Base-by-base conservation (phyloP, 2,329 filamentous ascomycete species). In the Torrubiellomyces zombiae region DNA sequence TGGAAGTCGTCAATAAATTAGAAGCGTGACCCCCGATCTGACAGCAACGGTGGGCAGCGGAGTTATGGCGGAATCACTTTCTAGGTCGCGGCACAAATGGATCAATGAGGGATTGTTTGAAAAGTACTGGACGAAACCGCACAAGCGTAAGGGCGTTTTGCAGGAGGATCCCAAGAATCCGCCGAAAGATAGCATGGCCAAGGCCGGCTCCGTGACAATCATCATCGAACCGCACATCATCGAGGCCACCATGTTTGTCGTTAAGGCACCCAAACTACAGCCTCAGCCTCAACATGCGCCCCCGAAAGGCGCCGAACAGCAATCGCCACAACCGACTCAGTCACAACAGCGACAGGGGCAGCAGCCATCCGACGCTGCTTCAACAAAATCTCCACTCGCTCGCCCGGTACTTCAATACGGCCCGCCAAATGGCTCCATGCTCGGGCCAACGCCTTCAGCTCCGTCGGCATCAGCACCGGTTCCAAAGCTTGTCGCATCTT, bases 151-250 rank as follows among this genome's bases (percentile, higher is more conserved):
- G 45, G 70, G 73, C 21, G 63, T 67, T 3, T 47, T 70, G 14
- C 61, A 64, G 27, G 72, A 75, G 37, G 67, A 73, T 25, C 57
- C 64, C 5, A 69, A 71, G 36, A 78, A 79, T 38, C 74, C 73
- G 2, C 53, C 72, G 32, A 72, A 77, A 47, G 67, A 81, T 22
- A 71, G 63, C 32, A 80, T 82, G 71, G 58, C 63, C 34, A 78
- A 73, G 46, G 63, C 81, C 13, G 80, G 81, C 37, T 67, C 66
- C 36, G 72, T 79, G 32, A 72, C 72, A 17, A 70, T 91, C 32
- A 75, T 70, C 13, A 70, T 85, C 31, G 80, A 85, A 46, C 81
- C 81, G 21, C 78, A 89, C 43, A 67, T 78, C 21, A 69, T 89
- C 37, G 76, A 83, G 36, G 78, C 77, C 10, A 75, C 67, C 23